Evolutionary conservation across 768 basidiomycete species (phyloP).

Genomic region (Podaxis sp.): DNA sequence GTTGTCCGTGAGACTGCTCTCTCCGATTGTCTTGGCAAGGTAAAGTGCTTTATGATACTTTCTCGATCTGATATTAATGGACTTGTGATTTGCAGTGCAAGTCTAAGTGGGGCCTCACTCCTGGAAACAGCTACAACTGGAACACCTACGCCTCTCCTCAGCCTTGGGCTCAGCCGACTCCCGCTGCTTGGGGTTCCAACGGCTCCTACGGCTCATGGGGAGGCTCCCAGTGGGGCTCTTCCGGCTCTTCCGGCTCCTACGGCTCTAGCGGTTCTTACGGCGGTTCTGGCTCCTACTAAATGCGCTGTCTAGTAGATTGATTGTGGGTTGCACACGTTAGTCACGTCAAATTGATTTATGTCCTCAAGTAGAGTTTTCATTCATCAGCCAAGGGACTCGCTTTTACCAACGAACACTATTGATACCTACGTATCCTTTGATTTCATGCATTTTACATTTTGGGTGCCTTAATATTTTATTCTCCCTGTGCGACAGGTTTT

Average conservation of each 20-base stretch:
- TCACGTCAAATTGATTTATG: slow-evolving; percentile 32
- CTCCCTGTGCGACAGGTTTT: slow-evolving; percentile 28
- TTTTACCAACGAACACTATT: slow-evolving; percentile 31
- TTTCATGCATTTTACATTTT: slow-evolving; percentile 39
- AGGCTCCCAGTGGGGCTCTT: slow-evolving; percentile 14
- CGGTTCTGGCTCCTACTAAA: slow-evolving; percentile 31
- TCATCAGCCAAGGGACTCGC: slow-evolving; percentile 23
- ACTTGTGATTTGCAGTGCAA: slow-evolving; percentile 46
- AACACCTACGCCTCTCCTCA: slow-evolving; percentile 43
- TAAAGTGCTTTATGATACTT: slow-evolving; percentile 22
- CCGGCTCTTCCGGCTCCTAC: slow-evolving; percentile 19
- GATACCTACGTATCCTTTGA: slow-evolving; percentile 30
- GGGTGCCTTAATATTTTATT: slow-evolving; percentile 38
- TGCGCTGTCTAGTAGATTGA: slow-evolving; percentile 15
- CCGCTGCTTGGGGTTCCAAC: slow-evolving; percentile 14
- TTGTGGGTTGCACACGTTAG: slow-evolving; percentile 20
- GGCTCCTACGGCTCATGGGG: slow-evolving; percentile 21
- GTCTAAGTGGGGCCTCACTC: slow-evolving; percentile 49
- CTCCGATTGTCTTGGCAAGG: slow-evolving; percentile 51
- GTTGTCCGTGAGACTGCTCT: slow-evolving; percentile 50
- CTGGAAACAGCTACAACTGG: slow-evolving; percentile 49
- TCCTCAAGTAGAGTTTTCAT: slow-evolving; percentile 33
- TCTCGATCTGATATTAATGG: slow-evolving; percentile 16
- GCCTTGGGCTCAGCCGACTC: slow-evolving; percentile 3
- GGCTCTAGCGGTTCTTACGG: slow-evolving; percentile 23